These are phyloP conservation scores for Dichotomopilus funicola DNA, from an alignment of 2,329 filamentous ascomycete species.

Conservation along the genomic window DNA sequence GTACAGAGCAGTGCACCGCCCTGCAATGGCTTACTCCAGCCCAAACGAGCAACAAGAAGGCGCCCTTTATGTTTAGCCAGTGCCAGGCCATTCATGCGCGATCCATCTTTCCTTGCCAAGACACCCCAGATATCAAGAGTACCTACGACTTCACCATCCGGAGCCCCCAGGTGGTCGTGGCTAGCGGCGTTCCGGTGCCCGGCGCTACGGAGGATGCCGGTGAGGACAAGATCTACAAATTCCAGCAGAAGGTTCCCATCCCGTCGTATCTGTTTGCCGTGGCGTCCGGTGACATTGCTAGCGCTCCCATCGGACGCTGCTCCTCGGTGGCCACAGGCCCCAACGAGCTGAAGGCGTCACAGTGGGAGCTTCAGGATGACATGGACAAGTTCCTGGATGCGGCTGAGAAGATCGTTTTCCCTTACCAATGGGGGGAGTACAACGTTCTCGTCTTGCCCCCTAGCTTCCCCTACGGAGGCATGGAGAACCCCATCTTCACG, in stretches of 20 bases:
- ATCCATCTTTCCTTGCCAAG: constrained; percentile 92
- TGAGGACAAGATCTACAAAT: constrained; percentile 65
- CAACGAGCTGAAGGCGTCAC: constrained; percentile 73
- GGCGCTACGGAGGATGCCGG: constrained; percentile 42
- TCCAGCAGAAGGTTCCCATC: constrained; percentile 87
- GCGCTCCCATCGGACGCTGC: constrained; percentile 77
- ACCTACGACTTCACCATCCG: constrained; percentile 84
- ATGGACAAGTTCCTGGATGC: constrained; percentile 88
- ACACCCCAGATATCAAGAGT: constrained; percentile 96
- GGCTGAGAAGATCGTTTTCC: constrained; percentile 74
- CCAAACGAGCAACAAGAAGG: constrained; percentile 91
- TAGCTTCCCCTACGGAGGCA: constrained; percentile 82
- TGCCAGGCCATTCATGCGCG: constrained; percentile 94
- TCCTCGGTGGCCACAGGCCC: constrained; percentile 83
- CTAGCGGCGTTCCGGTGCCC: constrained; percentile 65
- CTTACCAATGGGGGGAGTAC: constrained; percentile 91
- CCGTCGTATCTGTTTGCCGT: constrained; percentile 93
- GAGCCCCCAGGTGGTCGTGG: constrained; percentile 82
- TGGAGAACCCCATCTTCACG: constrained; percentile 92
- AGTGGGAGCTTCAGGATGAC: constrained; percentile 86
- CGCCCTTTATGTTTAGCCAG: constrained; percentile 97
- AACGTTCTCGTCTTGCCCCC: constrained; percentile 87
- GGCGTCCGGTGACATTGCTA: constrained; percentile 76
- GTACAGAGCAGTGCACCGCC: constrained; percentile 82
- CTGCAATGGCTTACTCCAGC: constrained; percentile 91